These are phyloP conservation scores for Lasiodiplodia gonubiensis DNA, from an alignment of 2,329 filamentous ascomycete species.

Conservation along the genomic window DNA sequence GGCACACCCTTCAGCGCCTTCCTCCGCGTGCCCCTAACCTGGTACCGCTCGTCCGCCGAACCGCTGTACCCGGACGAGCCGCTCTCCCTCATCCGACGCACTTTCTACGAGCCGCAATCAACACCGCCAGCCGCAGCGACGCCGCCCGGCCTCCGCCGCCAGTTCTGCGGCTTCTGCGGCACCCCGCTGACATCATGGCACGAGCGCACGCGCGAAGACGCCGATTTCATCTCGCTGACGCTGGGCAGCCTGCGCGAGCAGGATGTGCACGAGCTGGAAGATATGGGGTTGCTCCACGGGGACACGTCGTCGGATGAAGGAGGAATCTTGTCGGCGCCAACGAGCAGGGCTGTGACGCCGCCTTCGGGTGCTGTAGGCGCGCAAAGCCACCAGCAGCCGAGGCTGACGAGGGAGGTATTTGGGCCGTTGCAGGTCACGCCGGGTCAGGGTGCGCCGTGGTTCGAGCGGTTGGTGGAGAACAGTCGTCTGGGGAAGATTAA, in stretches of 20 bases:
- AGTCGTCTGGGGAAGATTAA: slow-evolving; percentile 73
- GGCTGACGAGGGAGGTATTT: slow-evolving; percentile 9
- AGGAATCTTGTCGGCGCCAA: slow-evolving; percentile 29
- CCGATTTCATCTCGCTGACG: slow-evolving; percentile 79
- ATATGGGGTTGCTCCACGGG: slow-evolving; percentile 71
- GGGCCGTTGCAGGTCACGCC: slow-evolving; percentile 35
- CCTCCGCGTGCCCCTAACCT: slow-evolving; percentile 79
- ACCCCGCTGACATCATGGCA: slow-evolving; percentile 85
- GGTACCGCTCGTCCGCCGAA: slow-evolving; percentile 78
- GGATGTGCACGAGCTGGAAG: slow-evolving; percentile 74
- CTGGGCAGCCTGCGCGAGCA: slow-evolving; percentile 76
- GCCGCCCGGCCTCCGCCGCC: slow-evolving; percentile 57
- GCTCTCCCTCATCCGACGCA: slow-evolving; percentile 52
- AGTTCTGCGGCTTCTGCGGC: slow-evolving; percentile 92
- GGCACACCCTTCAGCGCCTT: slow-evolving; percentile 78
- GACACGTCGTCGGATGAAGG: slow-evolving; percentile 39
- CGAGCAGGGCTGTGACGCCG: slow-evolving; percentile 33
- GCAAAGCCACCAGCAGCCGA: background rate
- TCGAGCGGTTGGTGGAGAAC: slow-evolving; percentile 79
- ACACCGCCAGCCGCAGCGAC: slow-evolving; percentile 46
- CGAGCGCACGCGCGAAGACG: slow-evolving; percentile 72
- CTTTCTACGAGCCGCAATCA: slow-evolving; percentile 43
- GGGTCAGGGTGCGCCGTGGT: slow-evolving; percentile 75
- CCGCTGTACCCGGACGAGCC: slow-evolving; percentile 79
- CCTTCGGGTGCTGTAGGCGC: slow-evolving; percentile 36